These are phyloP conservation scores for Wickerhamomyces kurtzmanii DNA, from an alignment of 805 yeast species.

Conservation along the genomic window DNA sequence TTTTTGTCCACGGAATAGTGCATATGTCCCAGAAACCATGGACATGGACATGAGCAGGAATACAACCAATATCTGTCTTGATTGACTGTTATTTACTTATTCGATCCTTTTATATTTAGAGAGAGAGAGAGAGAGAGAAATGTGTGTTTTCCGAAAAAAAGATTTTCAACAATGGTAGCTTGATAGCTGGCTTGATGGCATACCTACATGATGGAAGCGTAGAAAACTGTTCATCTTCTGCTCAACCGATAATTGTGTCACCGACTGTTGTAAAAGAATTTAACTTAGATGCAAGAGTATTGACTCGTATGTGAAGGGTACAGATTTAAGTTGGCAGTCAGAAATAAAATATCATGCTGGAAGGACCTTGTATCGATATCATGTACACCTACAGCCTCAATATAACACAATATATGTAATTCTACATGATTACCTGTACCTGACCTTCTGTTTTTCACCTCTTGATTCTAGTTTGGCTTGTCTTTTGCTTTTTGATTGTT, in stretches of 20 bases:
- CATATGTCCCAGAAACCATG: no score
- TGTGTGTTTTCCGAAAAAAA: no score
- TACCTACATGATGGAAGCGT: no score
- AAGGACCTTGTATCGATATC: conserved; percentile 1
- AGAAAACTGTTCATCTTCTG: conserved; percentile 1
- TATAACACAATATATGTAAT: conserved; percentile 4
- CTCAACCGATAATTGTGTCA: neutral
- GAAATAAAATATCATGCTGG: neutral
- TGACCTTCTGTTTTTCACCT: conserved; percentile 25
- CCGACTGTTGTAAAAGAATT: neutral
- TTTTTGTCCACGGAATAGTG: no score
- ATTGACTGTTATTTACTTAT: neutral
- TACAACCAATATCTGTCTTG: no score
- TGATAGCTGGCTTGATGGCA: no score
- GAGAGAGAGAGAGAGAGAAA: no score
- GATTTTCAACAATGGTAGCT: no score
- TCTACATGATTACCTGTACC: conserved; percentile 18
- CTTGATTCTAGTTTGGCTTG: conserved; percentile 28
- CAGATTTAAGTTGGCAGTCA: neutral
- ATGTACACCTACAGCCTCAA: conserved; percentile 1
- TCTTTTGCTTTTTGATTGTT: conserved; percentile 25
- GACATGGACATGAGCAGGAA: no score
- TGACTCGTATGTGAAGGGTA: conserved; percentile 1
- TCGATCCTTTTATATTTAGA: no score
- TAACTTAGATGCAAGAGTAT: neutral